phyloP scores from a whole-genome alignment of 257 asterid species.

The Pogostemon cablin region DNA sequence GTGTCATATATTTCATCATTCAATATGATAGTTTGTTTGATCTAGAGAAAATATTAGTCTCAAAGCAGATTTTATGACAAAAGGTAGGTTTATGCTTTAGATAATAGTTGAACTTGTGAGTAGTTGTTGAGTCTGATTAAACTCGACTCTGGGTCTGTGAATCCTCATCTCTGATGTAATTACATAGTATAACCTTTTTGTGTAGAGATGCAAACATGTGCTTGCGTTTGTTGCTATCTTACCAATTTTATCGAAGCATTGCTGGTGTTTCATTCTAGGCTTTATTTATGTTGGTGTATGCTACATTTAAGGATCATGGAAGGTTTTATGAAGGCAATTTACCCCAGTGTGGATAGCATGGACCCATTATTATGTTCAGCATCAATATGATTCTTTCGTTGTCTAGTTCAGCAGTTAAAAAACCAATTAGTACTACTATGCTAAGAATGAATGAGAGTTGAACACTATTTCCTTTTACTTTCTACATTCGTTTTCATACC shows the following conservation, averaged over 20 bases:
- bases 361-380: slow-evolving; percentile 6
- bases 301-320: background rate
- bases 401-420: slow-evolving; percentile 18
- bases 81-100: background rate
- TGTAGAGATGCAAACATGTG: too few relatives aligned
- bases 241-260: too few relatives aligned
- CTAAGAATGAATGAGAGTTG: background rate
- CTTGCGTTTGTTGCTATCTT: too few relatives aligned
- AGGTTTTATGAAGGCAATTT: background rate
- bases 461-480: background rate
- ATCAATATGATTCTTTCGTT: slow-evolving; percentile 7
- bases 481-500: slow-evolving; percentile 2
- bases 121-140: background rate
- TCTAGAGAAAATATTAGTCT: slow-evolving; percentile 12
- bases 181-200: too few relatives aligned
- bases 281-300: slow-evolving; percentile 13
- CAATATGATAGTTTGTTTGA: background rate
- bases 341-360: background rate
- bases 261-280: background rate
- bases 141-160: background rate
- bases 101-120: background rate
- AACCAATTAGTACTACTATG: slow-evolving; percentile 2
- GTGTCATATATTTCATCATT: background rate
- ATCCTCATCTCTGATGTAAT: background rate
- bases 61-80: background rate